Conservation (phyloP, 169 alveolate genomes). For the Eimeria sp. region DNA sequence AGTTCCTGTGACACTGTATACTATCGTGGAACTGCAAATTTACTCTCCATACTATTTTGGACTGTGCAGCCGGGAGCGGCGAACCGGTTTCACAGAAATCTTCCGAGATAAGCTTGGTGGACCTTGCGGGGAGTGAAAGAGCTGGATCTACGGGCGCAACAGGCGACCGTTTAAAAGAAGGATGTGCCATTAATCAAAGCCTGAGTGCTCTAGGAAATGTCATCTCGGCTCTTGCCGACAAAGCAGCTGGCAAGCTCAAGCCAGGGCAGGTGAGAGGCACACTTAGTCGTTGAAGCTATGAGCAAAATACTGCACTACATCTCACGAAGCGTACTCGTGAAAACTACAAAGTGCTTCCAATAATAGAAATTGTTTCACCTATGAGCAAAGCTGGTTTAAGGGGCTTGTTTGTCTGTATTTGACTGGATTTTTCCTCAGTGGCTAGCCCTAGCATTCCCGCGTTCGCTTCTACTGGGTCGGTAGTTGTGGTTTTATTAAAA, state of each 20-base stretch:
- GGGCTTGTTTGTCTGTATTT: neutral
- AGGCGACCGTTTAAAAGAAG: conserved; percentile 96
- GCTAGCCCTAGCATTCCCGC: conserved; percentile 1
- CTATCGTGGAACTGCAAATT: neutral
- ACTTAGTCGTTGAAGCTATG: neutral
- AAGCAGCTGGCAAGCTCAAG: conserved; percentile 90
- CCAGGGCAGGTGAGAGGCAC: conserved; percentile 84
- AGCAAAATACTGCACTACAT: neutral
- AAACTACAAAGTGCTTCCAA: neutral
- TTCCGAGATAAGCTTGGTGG: conserved; percentile 96
- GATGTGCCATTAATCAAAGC: conserved; percentile 95
- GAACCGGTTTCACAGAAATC: conserved; percentile 86
- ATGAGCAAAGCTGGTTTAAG: neutral
- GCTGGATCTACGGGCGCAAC: conserved; percentile 95
- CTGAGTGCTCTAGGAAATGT: conserved; percentile 92
- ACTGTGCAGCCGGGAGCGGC: conserved; percentile 27
- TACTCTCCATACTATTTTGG: neutral
- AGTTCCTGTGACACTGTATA: neutral
- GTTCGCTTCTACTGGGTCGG: neutral
- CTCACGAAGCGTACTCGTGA: neutral
- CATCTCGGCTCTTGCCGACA: conserved; percentile 94
- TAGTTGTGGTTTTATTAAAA: neutral
- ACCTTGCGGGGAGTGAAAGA: conserved; percentile 98
- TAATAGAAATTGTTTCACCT: neutral
- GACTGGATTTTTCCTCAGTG: neutral